Evolutionary conservation across 2,329 filamentous ascomycete species (phyloP).

Genomic region (Fusarium vanettenii): DNA sequence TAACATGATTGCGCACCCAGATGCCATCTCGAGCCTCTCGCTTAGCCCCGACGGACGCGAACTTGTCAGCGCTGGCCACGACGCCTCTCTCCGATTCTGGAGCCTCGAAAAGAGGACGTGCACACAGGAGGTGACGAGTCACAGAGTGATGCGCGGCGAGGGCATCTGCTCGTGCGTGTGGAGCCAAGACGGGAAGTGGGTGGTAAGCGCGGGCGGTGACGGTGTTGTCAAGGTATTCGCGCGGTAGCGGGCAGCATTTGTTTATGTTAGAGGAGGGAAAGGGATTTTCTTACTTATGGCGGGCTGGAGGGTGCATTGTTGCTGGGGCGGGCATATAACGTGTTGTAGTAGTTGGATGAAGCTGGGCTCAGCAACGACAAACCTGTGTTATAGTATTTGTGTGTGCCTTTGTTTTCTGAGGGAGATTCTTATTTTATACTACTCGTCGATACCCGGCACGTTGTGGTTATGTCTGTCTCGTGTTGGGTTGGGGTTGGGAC

Average conservation of each 20-base stretch:
- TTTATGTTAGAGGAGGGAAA: conserved; percentile 1
- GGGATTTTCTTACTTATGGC: not conserved
- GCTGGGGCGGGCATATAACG: conserved; percentile 13
- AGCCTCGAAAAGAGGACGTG: conserved; percentile 94
- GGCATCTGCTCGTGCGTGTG: conserved; percentile 94
- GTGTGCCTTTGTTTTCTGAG: conserved; percentile 8
- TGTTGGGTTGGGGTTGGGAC: not conserved
- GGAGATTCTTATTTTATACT: conserved; percentile 40
- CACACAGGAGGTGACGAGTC: conserved; percentile 93
- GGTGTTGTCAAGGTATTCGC: conserved; percentile 94
- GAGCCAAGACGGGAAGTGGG: conserved; percentile 95
- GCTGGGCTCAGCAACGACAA: conserved; percentile 19
- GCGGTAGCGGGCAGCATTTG: conserved; percentile 31
- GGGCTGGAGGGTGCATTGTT: conserved; percentile 25
- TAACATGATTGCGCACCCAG: conserved; percentile 96
- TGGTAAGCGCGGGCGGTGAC: conserved; percentile 94
- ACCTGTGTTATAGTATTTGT: conserved; percentile 37
- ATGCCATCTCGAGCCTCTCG: conserved; percentile 90
- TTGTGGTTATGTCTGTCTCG: conserved; percentile 28
- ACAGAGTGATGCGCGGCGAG: conserved; percentile 94
- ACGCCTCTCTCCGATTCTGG: conserved; percentile 97
- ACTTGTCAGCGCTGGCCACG: conserved; percentile 94
- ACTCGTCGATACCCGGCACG: conserved; percentile 51
- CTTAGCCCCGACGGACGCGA: conserved; percentile 94
- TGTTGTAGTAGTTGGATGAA: conserved; percentile 28